Percentiles rank a stretch among this genome's conserved stretches.
These are phyloP conservation scores for Xylaria sp. DNA, from an alignment of 2,329 filamentous ascomycete genomes.

Conservation along the genomic window DNA sequence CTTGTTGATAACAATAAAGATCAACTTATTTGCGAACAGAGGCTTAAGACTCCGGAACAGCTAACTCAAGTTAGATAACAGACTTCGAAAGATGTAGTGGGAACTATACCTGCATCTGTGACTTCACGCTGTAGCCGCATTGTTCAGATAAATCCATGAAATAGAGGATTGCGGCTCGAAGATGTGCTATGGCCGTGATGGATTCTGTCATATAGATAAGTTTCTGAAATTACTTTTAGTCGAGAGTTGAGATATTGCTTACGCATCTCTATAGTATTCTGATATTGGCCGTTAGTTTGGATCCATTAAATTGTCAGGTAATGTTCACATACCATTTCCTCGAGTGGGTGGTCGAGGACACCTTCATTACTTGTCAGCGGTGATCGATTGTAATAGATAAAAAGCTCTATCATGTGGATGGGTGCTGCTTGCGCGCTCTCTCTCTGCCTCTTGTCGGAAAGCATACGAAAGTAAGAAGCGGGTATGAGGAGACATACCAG, in stretches of 20 bases:
- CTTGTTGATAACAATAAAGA: slow-evolving; percentile 98
- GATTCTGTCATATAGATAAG: slow-evolving; percentile 62
- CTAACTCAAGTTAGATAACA: slow-evolving; percentile 32
- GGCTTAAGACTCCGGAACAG: slow-evolving; percentile 98
- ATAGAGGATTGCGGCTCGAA: slow-evolving; percentile 94
- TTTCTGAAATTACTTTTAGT: neutral
- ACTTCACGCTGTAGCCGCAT: slow-evolving; percentile 85
- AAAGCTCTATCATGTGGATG: neutral
- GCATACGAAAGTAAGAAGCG: neutral
- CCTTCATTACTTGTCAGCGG: slow-evolving; percentile 57
- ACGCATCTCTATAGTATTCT: slow-evolving; percentile 96
- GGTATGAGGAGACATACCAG: slow-evolving; percentile 51
- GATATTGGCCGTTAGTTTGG: slow-evolving; percentile 6
- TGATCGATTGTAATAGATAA: neutral
- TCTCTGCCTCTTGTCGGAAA: neutral
- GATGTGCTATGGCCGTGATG: slow-evolving; percentile 96
- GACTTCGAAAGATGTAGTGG: neutral
- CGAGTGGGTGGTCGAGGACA: slow-evolving; percentile 95
- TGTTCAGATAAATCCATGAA: slow-evolving; percentile 87
- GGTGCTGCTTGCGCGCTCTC: neutral
- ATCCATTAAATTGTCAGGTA: neutral
- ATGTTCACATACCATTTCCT: slow-evolving; percentile 76
- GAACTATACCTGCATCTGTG: slow-evolving; percentile 75
- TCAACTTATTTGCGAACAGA: slow-evolving; percentile 95
- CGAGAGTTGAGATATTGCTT: neutral